These are phyloP conservation scores for Xylaria sp. DNA, from an alignment of 2,329 filamentous ascomycete genomes.

Conservation along the genomic window DNA sequence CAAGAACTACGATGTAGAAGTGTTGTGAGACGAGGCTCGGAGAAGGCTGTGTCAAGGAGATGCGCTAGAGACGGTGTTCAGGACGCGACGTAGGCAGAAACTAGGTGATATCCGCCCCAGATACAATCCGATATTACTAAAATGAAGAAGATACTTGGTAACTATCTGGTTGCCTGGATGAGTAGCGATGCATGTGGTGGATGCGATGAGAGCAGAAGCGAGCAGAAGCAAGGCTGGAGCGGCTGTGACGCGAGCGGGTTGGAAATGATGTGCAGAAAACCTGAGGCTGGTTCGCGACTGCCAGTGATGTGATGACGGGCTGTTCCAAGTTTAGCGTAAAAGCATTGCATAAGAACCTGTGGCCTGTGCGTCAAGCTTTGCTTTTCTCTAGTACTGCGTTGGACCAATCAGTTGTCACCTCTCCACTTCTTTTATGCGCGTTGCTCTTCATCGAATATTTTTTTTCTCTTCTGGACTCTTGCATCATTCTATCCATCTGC, in stretches of 20 bases:
- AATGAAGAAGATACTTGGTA: not conserved
- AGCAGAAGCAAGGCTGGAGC: constrained; percentile 21
- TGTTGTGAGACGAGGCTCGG: constrained; percentile 1
- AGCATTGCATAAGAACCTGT: constrained; percentile 29
- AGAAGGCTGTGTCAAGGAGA: not conserved
- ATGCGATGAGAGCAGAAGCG: constrained; percentile 7
- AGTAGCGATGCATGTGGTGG: not conserved
- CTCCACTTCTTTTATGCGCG: constrained; percentile 5
- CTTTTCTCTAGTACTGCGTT: not conserved
- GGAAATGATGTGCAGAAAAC: constrained; percentile 29
- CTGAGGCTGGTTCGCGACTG: constrained; percentile 32
- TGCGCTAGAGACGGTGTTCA: constrained; percentile 16
- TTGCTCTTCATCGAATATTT: not conserved
- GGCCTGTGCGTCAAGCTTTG: constrained; percentile 22
- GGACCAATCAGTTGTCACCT: not conserved
- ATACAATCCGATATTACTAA: constrained; percentile 2
- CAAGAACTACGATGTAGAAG: constrained; percentile 5
- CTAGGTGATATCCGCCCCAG: not conserved
- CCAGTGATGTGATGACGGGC: constrained; percentile 6
- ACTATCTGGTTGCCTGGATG: not conserved
- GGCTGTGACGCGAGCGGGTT: constrained; percentile 24
- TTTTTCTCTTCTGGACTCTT: not conserved
- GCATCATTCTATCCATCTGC: not conserved
- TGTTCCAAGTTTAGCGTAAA: constrained; percentile 26
- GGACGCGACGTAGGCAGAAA: not conserved